Conservation (phyloP, 208 protist species). For the Acanthamoeba rhysodes region DNA sequence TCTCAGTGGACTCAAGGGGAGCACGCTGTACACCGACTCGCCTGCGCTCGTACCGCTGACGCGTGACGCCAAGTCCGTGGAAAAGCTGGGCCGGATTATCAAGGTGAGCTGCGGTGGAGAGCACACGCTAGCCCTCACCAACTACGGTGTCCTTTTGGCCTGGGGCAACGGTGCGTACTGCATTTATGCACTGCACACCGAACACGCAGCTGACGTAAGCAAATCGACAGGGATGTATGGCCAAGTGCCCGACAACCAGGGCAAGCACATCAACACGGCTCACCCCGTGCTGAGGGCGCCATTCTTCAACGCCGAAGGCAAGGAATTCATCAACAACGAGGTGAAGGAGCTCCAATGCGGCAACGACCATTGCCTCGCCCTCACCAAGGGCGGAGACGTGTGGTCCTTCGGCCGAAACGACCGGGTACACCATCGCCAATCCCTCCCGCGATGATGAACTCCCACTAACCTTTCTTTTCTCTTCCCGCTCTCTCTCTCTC, state of each 20-base stretch:
- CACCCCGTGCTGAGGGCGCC: conserved; percentile 22
- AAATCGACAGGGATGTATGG: conserved; percentile 18
- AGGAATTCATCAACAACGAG: conserved; percentile 60
- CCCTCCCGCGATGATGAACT: neutral
- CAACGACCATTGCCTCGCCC: conserved; percentile 3
- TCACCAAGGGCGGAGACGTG: conserved; percentile 1
- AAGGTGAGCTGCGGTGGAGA: conserved; percentile 6
- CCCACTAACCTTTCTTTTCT: neutral
- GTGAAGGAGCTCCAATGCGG: conserved; percentile 5
- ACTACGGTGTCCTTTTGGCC: conserved; percentile 11
- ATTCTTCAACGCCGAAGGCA: conserved; percentile 41
- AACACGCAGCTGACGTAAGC: neutral
- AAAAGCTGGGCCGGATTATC: neutral
- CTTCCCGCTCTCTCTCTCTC: neutral
- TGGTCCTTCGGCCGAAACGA: conserved; percentile 61
- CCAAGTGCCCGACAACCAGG: conserved; percentile 1
- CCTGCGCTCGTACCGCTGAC: conserved; percentile 18
- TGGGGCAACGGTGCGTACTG: conserved; percentile 20
- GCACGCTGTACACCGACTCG: neutral
- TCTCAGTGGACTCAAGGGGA: conserved; percentile 48
- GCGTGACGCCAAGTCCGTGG: conserved; percentile 13
- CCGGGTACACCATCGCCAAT: neutral
- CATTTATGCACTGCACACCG: neutral
- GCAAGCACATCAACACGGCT: conserved; percentile 2
- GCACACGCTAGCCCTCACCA: conserved; percentile 31